Evolutionary conservation across 441 rosid species (phyloP), one percentile per base, ranked within the genome.

Genomic region (Oxalis stricta): DNA sequence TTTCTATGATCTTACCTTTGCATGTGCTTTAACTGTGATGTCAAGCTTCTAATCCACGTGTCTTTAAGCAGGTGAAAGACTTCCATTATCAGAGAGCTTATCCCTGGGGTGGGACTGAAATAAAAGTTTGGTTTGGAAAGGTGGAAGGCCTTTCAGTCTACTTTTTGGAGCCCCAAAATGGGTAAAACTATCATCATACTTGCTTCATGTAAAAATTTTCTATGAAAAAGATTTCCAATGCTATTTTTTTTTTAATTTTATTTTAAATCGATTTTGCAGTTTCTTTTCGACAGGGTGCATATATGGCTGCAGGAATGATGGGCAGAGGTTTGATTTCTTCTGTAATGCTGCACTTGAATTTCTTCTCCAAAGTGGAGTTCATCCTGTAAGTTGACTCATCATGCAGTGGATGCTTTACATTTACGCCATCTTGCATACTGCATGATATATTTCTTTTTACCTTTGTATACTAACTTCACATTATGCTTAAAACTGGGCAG

Each of bases 301-400:
- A 38, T 91, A 91, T 57, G 98, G 96, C 48, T 57, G 84, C 57
- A 55, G 57, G 33, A 78, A 91, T 63, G 96, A 91, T 67, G 87
- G 80, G 40, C 72, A 70, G 68, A 77, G 98, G 55, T 85, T 85
- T 59, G 85, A 75, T 38, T 86, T 83, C 73, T 91, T 91, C 61
- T 86, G 96, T 68, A 96, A 83, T 45, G 87, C 96, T 6, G 96
- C 99, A 48, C 85, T 91, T 33, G 99, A 91, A 59, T 91, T 80
- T 60, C 81, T 86, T 55, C 84, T 61, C 18, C 93, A 91, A 73
- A 69, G 76, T 36, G 95, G 99, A 58, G 72, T 66, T 61, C 91
- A 81, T 73, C 96, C 93, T 19, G 98, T 91, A 68, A 63, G 89
- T 54, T 40, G 20, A 52, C 44, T 18, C 36, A 3, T 55, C 1